These are phyloP conservation scores for Paramecium bursaria DNA, from an alignment of 73 alveolate species.

Conservation along the genomic window DNA sequence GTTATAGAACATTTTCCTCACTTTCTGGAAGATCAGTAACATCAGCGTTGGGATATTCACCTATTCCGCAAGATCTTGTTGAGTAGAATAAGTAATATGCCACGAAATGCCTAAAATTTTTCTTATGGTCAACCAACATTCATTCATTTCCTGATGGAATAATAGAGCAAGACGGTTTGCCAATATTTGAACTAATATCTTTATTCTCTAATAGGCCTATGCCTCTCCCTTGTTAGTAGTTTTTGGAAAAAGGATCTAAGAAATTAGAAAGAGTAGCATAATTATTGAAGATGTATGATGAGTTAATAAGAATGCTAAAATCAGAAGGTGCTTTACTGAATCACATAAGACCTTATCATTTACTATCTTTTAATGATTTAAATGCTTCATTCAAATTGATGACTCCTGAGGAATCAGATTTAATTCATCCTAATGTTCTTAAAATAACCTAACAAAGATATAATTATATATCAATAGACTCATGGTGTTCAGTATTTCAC, in stretches of 20 bases:
- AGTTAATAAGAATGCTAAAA: slow-evolving; percentile 90
- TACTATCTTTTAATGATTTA: slow-evolving; percentile 83
- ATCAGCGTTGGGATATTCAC: slow-evolving; percentile 92
- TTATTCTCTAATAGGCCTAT: slow-evolving; percentile 89
- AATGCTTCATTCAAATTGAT: slow-evolving; percentile 63
- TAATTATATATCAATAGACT: slow-evolving; percentile 92
- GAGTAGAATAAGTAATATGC: slow-evolving; percentile 93
- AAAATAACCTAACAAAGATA: slow-evolving; percentile 65
- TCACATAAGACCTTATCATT: slow-evolving; percentile 96
- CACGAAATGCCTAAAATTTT: slow-evolving; percentile 90
- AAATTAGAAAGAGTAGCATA: slow-evolving; percentile 80
- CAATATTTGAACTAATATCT: slow-evolving; percentile 85
- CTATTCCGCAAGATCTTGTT: slow-evolving; percentile 87
- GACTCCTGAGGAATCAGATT: slow-evolving; percentile 47
- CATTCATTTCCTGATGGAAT: slow-evolving; percentile 95
- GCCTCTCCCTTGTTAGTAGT: slow-evolving; percentile 93
- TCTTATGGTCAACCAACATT: slow-evolving; percentile 80
- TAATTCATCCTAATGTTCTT: slow-evolving; percentile 65
- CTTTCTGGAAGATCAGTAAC: slow-evolving; percentile 87
- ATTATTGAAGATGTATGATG: slow-evolving; percentile 87
- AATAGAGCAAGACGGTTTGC: slow-evolving; percentile 91
- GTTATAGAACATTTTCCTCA: slow-evolving; percentile 69
- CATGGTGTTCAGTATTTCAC: slow-evolving; percentile 95
- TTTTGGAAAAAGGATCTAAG: slow-evolving; percentile 77
- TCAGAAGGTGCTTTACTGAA: slow-evolving; percentile 96